Conservation (phyloP, 2,329 filamentous ascomycete species). For the Calonectria leucothoes region DNA sequence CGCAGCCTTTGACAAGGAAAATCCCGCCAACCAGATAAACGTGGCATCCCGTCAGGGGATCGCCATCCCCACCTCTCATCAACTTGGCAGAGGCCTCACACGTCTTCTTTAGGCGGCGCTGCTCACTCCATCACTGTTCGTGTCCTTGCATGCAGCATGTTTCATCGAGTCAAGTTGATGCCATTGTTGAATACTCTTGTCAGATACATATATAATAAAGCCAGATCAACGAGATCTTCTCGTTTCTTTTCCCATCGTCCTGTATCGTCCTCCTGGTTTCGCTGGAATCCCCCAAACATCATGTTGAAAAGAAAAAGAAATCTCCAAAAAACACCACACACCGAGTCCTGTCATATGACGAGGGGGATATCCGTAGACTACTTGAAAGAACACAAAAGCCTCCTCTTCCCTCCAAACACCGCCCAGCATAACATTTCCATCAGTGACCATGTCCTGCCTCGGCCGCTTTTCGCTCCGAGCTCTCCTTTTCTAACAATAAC, state of each 20-base stretch:
- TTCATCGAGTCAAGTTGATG: neutral
- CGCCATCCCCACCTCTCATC: neutral
- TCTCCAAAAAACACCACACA: conserved; percentile 10
- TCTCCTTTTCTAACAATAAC: conserved; percentile 64
- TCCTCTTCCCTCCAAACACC: neutral
- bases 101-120: neutral
- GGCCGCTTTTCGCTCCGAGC: conserved; percentile 37
- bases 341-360: neutral
- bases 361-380: conserved; percentile 2
- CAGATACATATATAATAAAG: conserved; percentile 7
- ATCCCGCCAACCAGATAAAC: neutral
- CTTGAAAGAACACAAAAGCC: conserved; percentile 9
- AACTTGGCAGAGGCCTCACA: neutral
- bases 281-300: neutral
- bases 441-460: conserved; percentile 21
- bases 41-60: neutral
- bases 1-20: neutral
- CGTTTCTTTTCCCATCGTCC: neutral
- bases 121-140: neutral
- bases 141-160: neutral
- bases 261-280: neutral
- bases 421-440: neutral
- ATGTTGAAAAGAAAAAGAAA: conserved; percentile 3
- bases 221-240: neutral
- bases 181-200: conserved; percentile 1